phyloP scores from a whole-genome alignment of 805 yeast species.

The Jamesozyma hellenica region DNA sequence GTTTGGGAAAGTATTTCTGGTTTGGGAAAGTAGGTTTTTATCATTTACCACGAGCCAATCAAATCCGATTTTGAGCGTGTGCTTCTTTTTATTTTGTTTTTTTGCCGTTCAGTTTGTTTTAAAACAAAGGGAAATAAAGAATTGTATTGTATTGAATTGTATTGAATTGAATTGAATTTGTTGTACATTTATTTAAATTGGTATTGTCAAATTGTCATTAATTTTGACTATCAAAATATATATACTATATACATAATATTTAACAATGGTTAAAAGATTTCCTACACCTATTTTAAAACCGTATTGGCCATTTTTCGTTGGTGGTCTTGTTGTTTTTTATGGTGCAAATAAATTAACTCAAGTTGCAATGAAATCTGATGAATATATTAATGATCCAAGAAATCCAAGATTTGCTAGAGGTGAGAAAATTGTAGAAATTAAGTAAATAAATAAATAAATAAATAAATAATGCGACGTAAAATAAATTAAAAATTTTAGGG shows the following conservation, averaged over 20 bases:
- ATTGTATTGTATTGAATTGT: too few relatives aligned
- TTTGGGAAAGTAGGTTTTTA: neutral
- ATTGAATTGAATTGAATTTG: too few relatives aligned
- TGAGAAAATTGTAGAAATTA: slow-evolving; percentile 37
- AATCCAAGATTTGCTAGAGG: slow-evolving; percentile 76
- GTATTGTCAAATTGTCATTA: too few relatives aligned
- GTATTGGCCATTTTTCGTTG: slow-evolving; percentile 84
- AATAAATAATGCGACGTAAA: too few relatives aligned
- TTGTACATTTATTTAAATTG: too few relatives aligned
- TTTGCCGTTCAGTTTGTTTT: too few relatives aligned
- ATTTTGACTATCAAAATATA: neutral
- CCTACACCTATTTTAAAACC: slow-evolving; percentile 44
- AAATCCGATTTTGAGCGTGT: neutral
- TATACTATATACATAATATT: slow-evolving; percentile 24
- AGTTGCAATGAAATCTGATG: slow-evolving; percentile 61
- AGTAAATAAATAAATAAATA: too few relatives aligned
- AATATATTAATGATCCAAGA: slow-evolving; percentile 90
- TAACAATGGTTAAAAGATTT: too few relatives aligned
- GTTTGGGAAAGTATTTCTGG: neutral
- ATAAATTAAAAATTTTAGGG: too few relatives aligned
- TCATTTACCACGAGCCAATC: neutral
- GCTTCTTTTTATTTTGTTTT: too few relatives aligned
- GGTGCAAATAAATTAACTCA: slow-evolving; percentile 58
- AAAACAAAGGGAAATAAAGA: too few relatives aligned
- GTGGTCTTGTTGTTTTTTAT: slow-evolving; percentile 68